These are phyloP conservation scores for Candida vaughaniae DNA, from an alignment of 805 yeast genomes.

Conservation along the genomic window DNA sequence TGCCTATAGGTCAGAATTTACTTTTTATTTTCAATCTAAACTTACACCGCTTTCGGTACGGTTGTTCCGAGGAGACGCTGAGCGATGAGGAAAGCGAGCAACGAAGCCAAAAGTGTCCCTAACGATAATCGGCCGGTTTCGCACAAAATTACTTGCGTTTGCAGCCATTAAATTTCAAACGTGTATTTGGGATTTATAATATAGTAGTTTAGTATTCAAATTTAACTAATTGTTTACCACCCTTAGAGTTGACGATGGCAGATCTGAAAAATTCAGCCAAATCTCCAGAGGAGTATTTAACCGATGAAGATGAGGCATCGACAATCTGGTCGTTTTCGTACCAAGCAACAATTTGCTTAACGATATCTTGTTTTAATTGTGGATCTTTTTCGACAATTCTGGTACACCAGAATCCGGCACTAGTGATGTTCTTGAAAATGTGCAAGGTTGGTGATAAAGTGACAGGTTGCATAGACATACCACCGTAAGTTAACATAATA, in stretches of 20 bases:
- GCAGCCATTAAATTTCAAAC: too few relatives aligned
- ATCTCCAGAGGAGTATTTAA: slow-evolving; percentile 19
- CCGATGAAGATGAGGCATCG: slow-evolving; percentile 37
- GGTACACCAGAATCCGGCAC: slow-evolving; percentile 93
- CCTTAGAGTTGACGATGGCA: slow-evolving; percentile 32
- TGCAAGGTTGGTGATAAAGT: slow-evolving; percentile 84
- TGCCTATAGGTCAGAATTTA: too few relatives aligned
- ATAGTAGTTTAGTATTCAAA: slow-evolving; percentile 1
- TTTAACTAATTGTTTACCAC: slow-evolving; percentile 33
- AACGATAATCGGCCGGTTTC: too few relatives aligned
- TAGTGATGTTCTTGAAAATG: slow-evolving; percentile 83
- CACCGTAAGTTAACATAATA: slow-evolving; percentile 88
- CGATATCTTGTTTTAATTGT: slow-evolving; percentile 35
- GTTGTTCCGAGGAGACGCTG: too few relatives aligned
- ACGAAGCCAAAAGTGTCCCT: too few relatives aligned
- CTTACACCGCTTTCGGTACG: too few relatives aligned
- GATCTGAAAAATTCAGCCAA: slow-evolving; percentile 29
- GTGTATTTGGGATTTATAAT: too few relatives aligned
- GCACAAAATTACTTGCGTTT: too few relatives aligned
- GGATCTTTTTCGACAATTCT: slow-evolving; percentile 37
- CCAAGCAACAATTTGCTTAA: slow-evolving; percentile 39
- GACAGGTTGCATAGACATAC: slow-evolving; percentile 96
- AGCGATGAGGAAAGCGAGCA: too few relatives aligned
- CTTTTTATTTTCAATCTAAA: too few relatives aligned
- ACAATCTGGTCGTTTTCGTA: slow-evolving; percentile 38